Evolutionary conservation across 495 filamentous ascomycete genomes (phyloP), one percentile per base, ranked within the genome.

Genomic region (Penicillium angulare): DNA sequence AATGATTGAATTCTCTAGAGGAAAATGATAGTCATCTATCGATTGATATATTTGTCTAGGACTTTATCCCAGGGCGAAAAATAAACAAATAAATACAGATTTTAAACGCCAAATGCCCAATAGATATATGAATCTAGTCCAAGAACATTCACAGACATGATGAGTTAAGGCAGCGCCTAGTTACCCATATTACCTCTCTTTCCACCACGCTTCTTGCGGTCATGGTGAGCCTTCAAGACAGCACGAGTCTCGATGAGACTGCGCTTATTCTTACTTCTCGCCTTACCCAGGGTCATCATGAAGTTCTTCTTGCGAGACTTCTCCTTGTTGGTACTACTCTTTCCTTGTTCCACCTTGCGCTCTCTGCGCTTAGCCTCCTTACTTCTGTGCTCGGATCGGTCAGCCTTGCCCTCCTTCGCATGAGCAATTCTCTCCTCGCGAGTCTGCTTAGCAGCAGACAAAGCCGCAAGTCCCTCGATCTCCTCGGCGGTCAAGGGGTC

Each of bases 291-390:
- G 23, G 91, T 96, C 95, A 99, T 99, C 60, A 97, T 64, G 69
- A 97, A 95, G 67, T 97, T 97, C 84, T 99, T 97, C 77, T 85
- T 86, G 43, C 92, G 76, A 22, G 87, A 84, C 80, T 99, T 99
- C 78, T 99, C 95, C 78, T 88, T 89, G 73, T 99, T 99, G 58
- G 93, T 99, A 4, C 88, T 89, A 68, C 87, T 92, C 80, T 97
- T 97, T 51, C 90, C 89, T 73, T 91, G 81, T 13, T 82, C 80
- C 56, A 84, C 81, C 79, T 95, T 95, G 70, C 88, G 86, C 67
- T 89, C 79, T 73, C 91, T 88, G 42, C 87, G 78, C 61, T 83
- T 83, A 7, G 90, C 89, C 47, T 86, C 83, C 50, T 87, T 89
- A 51, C 82, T 86, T 77, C 90, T 90, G 71, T 91, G 87, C 57